phyloP scores from a whole-genome alignment of 495 filamentous ascomycete species.

The Xanthoparmelia taractica region DNA sequence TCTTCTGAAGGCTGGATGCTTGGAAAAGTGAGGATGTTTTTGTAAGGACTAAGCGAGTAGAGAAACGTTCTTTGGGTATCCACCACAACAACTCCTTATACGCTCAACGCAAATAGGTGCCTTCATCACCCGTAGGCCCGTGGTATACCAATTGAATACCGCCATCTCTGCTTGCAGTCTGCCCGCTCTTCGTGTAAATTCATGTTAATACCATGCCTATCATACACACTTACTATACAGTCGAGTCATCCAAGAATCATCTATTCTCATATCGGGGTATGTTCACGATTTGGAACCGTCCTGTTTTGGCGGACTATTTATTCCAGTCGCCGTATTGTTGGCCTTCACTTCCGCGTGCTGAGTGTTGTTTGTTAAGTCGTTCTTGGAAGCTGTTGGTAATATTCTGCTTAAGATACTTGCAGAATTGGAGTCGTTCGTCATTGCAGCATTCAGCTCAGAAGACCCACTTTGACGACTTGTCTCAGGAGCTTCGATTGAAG shows the following conservation, averaged over 20 bases:
- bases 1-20: background rate
- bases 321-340: background rate
- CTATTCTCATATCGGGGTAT: background rate
- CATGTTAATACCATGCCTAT: background rate
- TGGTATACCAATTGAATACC: background rate
- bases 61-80: constrained; percentile 15
- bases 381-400: background rate
- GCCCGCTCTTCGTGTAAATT: background rate
- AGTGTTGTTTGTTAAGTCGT: background rate
- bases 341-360: background rate
- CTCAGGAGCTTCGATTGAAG: constrained; percentile 9
- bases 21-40: constrained; percentile 4
- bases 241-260: background rate
- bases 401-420: background rate
- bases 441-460: background rate
- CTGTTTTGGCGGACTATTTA: background rate
- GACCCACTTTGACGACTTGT: constrained; percentile 10
- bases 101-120: background rate
- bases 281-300: background rate
- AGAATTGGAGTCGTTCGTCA: background rate
- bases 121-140: background rate
- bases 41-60: constrained; percentile 19
- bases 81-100: background rate
- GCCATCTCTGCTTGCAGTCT: background rate
- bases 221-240: background rate